These are phyloP conservation scores for Lagenidium sp. DNA, from an alignment of 352 stramenopile species.

Conservation along the genomic window DNA sequence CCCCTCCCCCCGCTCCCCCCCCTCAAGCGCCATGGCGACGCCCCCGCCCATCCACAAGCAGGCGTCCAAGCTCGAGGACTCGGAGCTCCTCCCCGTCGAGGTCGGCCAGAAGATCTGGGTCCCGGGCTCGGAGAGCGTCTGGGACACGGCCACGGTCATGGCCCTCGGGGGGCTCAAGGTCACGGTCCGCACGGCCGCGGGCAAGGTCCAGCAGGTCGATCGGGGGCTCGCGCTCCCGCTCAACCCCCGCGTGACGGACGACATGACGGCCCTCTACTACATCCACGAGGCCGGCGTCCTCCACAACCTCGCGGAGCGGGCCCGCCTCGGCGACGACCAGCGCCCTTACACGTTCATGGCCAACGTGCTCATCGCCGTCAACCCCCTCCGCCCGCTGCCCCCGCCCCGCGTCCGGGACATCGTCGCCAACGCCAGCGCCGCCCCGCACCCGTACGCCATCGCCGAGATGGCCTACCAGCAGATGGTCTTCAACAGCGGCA, in stretches of 20 bases:
- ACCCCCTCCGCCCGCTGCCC: constrained; percentile 78
- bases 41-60: constrained; percentile 59
- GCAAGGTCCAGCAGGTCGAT: constrained; percentile 84
- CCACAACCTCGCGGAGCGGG: constrained; percentile 91
- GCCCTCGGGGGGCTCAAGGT: constrained; percentile 82
- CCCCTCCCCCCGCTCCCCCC: background rate
- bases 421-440: constrained; percentile 57
- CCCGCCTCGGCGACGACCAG: constrained; percentile 60
- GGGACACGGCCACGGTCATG: constrained; percentile 77
- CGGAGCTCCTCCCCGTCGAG: constrained; percentile 68
- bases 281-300: constrained; percentile 94
- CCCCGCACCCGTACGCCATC: constrained; percentile 81
- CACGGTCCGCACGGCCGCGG: constrained; percentile 70
- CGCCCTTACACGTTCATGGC: constrained; percentile 92
- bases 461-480: constrained; percentile 90
- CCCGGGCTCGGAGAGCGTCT: constrained; percentile 58
- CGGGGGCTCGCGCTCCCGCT: constrained; percentile 54
- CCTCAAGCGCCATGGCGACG: constrained; percentile 47
- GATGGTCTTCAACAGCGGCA: constrained; percentile 85
- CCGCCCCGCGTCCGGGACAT: constrained; percentile 77
- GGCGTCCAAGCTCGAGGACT: constrained; percentile 50
- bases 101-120: constrained; percentile 71
- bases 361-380: constrained; percentile 90
- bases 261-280: constrained; percentile 94
- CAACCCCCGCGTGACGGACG: constrained; percentile 80